phyloP scores from a whole-genome alignment of 495 filamentous ascomycete species.

The Podospora tetraspora region DNA sequence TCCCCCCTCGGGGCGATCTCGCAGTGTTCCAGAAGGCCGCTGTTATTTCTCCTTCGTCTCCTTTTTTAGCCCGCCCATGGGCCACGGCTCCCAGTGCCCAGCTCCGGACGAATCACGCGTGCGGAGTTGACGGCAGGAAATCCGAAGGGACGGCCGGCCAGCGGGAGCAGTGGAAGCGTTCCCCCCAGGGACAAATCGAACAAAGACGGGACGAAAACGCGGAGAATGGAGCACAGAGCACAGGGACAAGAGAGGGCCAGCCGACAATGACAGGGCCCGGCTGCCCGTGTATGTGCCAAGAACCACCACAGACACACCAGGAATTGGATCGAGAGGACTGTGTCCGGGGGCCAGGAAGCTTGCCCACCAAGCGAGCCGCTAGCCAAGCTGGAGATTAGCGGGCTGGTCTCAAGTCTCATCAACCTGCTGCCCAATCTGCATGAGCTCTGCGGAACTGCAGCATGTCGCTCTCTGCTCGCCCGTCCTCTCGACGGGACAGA shows the following conservation, averaged over 20 bases:
- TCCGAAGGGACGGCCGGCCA: background rate
- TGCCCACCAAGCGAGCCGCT: background rate
- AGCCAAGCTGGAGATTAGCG: background rate
- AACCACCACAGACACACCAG: background rate
- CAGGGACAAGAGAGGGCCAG: conserved; percentile 5
- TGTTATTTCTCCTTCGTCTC: conserved; percentile 1
- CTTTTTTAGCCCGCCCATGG: conserved; percentile 7
- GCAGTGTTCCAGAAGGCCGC: conserved; percentile 24
- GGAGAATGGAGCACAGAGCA: background rate
- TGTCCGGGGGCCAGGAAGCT: background rate
- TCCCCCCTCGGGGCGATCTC: conserved; percentile 13
- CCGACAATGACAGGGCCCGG: conserved; percentile 1
- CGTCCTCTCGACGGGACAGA: background rate
- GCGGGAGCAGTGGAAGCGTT: background rate
- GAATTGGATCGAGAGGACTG: background rate
- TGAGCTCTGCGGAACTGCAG: background rate
- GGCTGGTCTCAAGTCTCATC: background rate
- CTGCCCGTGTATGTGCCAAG: background rate
- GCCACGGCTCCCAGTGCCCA: conserved; percentile 1
- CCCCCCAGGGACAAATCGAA: background rate
- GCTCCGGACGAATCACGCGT: background rate
- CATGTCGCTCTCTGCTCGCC: background rate
- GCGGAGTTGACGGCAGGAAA: conserved; percentile 5
- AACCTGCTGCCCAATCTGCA: background rate
- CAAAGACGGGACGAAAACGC: conserved; percentile 5